phyloP scores from a whole-genome alignment of 2,329 filamentous ascomycete genomes.

The Clonostachys sp. region DNA sequence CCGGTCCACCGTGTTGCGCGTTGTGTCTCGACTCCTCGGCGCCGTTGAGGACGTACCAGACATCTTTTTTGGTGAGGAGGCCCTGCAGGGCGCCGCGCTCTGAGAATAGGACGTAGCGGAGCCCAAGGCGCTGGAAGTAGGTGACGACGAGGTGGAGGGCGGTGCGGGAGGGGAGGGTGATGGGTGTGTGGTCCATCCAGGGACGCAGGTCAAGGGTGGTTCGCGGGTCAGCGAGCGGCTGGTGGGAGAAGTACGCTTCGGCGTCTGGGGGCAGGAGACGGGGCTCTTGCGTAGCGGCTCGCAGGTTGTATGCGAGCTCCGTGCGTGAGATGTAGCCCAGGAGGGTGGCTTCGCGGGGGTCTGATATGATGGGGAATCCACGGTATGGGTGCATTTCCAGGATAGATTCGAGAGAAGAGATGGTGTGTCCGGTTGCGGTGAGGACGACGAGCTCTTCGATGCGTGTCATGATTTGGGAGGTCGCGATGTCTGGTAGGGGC shows the following conservation, averaged over 20 bases:
- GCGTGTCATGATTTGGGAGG: slow-evolving; percentile 86
- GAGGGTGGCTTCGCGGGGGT: slow-evolving; percentile 71
- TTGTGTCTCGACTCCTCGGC: slow-evolving; percentile 56
- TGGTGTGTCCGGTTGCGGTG: slow-evolving; percentile 82
- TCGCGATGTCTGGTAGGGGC: slow-evolving; percentile 75
- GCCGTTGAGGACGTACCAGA: slow-evolving; percentile 88
- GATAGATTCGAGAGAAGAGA: slow-evolving; percentile 66
- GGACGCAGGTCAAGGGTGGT: slow-evolving; percentile 82
- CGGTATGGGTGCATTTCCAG: slow-evolving; percentile 74
- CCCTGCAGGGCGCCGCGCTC: slow-evolving; percentile 80
- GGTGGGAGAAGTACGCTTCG: slow-evolving; percentile 80
- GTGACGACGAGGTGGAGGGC: slow-evolving; percentile 80
- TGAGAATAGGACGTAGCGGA: slow-evolving; percentile 85
- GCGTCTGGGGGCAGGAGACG: slow-evolving; percentile 64
- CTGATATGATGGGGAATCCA: slow-evolving; percentile 86
- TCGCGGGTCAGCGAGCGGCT: slow-evolving; percentile 72
- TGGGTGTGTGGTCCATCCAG: slow-evolving; percentile 98
- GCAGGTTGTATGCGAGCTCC: slow-evolving; percentile 78
- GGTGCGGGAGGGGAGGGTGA: slow-evolving; percentile 75
- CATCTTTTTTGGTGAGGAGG: slow-evolving; percentile 92
- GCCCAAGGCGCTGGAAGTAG: slow-evolving; percentile 91
- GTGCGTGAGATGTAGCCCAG: slow-evolving; percentile 92
- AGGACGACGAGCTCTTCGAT: slow-evolving; percentile 88
- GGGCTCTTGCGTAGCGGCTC: slow-evolving; percentile 45
- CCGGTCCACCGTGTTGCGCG: slow-evolving; percentile 9